phyloP scores from a whole-genome alignment of 129 eudicot genomes.

The Flaveria sonorensis region DNA sequence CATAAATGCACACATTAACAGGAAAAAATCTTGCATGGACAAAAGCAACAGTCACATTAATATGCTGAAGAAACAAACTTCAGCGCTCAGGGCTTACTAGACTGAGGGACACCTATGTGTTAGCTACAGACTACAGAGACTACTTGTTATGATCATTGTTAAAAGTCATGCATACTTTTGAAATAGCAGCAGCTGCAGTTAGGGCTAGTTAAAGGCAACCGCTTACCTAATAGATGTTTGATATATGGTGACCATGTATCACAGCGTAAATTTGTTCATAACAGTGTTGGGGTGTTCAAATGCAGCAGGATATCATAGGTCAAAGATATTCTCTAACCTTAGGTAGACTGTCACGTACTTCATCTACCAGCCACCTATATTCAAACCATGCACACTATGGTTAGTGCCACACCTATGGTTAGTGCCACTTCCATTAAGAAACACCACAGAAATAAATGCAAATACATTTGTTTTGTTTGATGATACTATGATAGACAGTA shows the following conservation, averaged over 20 bases:
- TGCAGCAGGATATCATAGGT: slow-evolving; percentile 19
- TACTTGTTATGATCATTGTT: neutral
- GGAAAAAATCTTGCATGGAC: neutral
- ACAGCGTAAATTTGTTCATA: neutral
- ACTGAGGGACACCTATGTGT: neutral
- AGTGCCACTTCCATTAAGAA: slow-evolving; percentile 9
- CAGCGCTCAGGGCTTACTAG: neutral
- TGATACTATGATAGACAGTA: neutral
- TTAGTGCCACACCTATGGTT: slow-evolving; percentile 5
- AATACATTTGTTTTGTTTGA: too few relatives aligned
- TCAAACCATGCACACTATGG: slow-evolving; percentile 14
- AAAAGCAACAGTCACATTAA: slow-evolving; percentile 1
- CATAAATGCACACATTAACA: slow-evolving; percentile 19
- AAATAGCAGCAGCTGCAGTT: neutral
- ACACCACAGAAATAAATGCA: slow-evolving; percentile 2
- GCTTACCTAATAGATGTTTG: neutral
- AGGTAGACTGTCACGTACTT: slow-evolving; percentile 86
- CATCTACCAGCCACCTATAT: slow-evolving; percentile 90
- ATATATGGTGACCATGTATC: neutral
- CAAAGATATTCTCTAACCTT: slow-evolving; percentile 49
- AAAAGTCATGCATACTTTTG: neutral
- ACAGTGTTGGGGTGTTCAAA: neutral
- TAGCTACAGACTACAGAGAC: neutral
- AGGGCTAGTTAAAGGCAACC: neutral
- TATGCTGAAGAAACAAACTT: neutral